Conservation (phyloP, 371 early-diverging fungal genomes). For the Mucor mucedo region DNA sequence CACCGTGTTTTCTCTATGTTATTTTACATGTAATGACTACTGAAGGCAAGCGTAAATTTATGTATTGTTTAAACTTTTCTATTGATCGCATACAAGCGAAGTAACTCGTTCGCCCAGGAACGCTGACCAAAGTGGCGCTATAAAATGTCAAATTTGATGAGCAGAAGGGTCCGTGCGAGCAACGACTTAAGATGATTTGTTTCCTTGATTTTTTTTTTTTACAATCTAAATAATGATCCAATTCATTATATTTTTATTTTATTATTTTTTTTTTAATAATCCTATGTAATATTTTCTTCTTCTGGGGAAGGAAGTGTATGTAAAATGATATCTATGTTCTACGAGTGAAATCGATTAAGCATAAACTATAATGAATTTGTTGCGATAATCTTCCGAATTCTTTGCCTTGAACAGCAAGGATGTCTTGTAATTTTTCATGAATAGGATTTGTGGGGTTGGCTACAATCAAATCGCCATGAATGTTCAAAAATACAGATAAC, state of each 20-base stretch:
- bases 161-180: too few relatives aligned
- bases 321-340: constrained; percentile 34
- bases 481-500: constrained; percentile 74
- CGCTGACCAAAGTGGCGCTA: too few relatives aligned
- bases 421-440: constrained; percentile 51
- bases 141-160: too few relatives aligned
- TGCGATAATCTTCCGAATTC: constrained; percentile 74
- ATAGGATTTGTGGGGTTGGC: constrained; percentile 61
- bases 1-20: too few relatives aligned
- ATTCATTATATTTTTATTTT: background rate
- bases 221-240: too few relatives aligned
- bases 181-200: too few relatives aligned
- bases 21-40: too few relatives aligned
- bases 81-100: too few relatives aligned
- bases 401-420: constrained; percentile 48
- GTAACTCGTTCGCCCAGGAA: too few relatives aligned
- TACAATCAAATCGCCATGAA: constrained; percentile 79
- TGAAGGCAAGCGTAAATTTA: too few relatives aligned
- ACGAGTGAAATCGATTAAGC: constrained; percentile 82
- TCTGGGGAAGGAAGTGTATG: background rate
- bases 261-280: background rate
- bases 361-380: constrained; percentile 80
- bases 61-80: too few relatives aligned
- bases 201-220: too few relatives aligned
- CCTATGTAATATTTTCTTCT: background rate